These are phyloP conservation scores for Chlorella vulgaris DNA, from an alignment of 139 green algal genomes.

Conservation along the genomic window DNA sequence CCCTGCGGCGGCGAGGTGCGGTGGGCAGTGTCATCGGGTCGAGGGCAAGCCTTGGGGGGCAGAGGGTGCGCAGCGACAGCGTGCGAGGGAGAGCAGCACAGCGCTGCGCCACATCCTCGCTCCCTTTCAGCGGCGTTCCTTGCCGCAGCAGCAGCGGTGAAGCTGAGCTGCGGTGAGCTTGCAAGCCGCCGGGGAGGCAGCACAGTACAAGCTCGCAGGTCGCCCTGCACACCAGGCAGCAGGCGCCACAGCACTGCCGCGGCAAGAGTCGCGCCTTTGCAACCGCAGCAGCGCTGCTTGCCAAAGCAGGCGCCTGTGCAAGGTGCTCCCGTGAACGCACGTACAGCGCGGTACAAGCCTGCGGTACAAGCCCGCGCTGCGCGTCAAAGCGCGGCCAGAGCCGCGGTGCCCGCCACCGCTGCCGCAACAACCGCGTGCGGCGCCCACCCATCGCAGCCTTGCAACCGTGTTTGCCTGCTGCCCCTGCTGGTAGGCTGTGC, in stretches of 20 bases:
- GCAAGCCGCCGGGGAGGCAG: neutral
- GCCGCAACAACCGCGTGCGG: too few species aligned
- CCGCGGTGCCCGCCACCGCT: too few species aligned
- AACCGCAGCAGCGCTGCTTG: neutral
- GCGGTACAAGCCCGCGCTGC: neutral
- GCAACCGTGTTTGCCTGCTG: too few species aligned
- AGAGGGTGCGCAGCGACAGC: neutral
- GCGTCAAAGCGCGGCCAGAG: too few species aligned
- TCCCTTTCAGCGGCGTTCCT: slow-evolving; percentile 10
- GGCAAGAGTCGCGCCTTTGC: neutral
- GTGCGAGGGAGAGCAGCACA: neutral
- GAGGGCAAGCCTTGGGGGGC: too few species aligned
- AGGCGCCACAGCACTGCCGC: neutral
- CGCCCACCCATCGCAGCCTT: too few species aligned
- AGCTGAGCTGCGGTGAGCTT: slow-evolving; percentile 28
- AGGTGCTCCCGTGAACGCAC: neutral
- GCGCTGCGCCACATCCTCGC: neutral
- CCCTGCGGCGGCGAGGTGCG: neutral
- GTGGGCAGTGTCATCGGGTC: neutral
- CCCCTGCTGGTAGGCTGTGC: too few species aligned
- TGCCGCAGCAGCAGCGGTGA: slow-evolving; percentile 7
- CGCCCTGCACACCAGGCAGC: slow-evolving; percentile 19
- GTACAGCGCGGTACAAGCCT: neutral
- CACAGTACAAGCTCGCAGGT: slow-evolving; percentile 20
- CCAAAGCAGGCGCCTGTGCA: slow-evolving; percentile 5